Conservation (phyloP, 1,284 basidiomycete species). For the Fomitopsis palustris region DNA sequence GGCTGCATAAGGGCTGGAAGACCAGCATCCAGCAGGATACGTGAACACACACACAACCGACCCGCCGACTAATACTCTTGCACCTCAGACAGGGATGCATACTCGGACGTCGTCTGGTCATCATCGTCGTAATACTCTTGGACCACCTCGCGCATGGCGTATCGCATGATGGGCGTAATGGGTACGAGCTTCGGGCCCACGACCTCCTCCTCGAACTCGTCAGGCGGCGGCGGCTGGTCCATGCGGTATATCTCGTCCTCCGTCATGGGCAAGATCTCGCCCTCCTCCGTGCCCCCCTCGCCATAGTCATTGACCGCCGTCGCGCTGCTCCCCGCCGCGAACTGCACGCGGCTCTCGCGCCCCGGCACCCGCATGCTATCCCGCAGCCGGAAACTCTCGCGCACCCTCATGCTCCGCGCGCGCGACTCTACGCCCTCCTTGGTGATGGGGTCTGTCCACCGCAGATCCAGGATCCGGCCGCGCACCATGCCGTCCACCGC, state of each 20-base stretch:
- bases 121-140: constrained; percentile 76
- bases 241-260: constrained; percentile 28
- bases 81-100: constrained; percentile 65
- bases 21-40: neutral
- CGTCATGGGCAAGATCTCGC: constrained; percentile 29
- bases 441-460: constrained; percentile 72
- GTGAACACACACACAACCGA: neutral
- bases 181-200: constrained; percentile 72
- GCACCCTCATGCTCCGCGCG: constrained; percentile 17
- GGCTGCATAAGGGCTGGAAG: neutral
- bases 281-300: constrained; percentile 26
- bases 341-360: constrained; percentile 30
- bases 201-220: constrained; percentile 49
- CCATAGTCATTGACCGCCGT: constrained; percentile 32
- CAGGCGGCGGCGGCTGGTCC: constrained; percentile 31
- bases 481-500: constrained; percentile 81
- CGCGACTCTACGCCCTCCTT: constrained; percentile 29
- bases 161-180: constrained; percentile 73
- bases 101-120: constrained; percentile 69
- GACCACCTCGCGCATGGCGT: constrained; percentile 76
- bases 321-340: constrained; percentile 35
- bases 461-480: constrained; percentile 66
- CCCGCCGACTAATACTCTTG: constrained; percentile 54
- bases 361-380: constrained; percentile 27
- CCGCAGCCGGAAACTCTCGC: constrained; percentile 24